Percentiles rank a stretch among this genome's conserved stretches.
These are phyloP conservation scores for Rhodamnia argentea DNA, from an alignment of 345 rosid genomes.

Conservation along the genomic window DNA sequence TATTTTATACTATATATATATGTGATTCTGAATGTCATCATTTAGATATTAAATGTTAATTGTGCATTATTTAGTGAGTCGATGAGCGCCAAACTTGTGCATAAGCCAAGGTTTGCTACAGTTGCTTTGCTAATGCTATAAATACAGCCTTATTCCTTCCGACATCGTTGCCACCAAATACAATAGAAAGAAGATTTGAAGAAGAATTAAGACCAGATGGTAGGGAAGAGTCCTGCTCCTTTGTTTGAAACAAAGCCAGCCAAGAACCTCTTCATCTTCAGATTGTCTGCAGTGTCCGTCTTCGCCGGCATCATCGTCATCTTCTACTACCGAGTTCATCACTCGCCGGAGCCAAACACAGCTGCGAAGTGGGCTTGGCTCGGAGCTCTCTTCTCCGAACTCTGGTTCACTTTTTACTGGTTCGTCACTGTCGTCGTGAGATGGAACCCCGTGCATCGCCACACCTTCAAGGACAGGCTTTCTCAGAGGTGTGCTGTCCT, in stretches of 20 bases:
- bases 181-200: background rate
- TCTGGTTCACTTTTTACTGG: constrained; percentile 24
- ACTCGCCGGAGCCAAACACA: background rate
- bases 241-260: constrained; percentile 4
- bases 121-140: background rate
- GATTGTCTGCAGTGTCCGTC: background rate
- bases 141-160: background rate
- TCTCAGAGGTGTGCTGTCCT: background rate
- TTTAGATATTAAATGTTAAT: rapidly evolving
- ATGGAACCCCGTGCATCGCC: constrained; percentile 10
- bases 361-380: constrained; percentile 13
- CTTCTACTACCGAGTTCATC: background rate
- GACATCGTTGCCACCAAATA: background rate
- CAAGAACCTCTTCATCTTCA: background rate
- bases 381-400: constrained; percentile 14
- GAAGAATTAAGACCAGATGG: background rate
- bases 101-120: background rate
- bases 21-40: rapidly evolving
- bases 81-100: background rate
- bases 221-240: background rate
- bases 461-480: constrained; percentile 18
- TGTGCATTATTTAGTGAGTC: background rate
- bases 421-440: constrained; percentile 1
- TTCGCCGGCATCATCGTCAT: background rate
- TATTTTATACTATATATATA: too few relatives aligned